phyloP scores from a whole-genome alignment of 2,329 filamentous ascomycete species.

The Grosmannia clavigera region DNA sequence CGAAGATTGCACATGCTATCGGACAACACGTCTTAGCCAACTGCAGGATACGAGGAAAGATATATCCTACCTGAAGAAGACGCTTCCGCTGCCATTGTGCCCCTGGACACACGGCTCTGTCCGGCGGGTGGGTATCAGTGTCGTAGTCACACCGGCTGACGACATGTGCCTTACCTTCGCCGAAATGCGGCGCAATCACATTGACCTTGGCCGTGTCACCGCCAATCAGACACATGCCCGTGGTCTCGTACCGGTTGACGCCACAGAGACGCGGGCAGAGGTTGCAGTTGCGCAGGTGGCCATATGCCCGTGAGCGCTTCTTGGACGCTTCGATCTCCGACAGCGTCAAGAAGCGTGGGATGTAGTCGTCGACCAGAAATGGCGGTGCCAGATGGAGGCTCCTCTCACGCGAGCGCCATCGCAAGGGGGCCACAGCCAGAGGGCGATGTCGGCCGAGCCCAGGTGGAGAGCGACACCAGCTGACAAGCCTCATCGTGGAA shows the following conservation, averaged over 20 bases:
- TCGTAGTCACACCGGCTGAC: not conserved
- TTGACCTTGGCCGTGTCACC: constrained; percentile 63
- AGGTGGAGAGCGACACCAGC: not conserved
- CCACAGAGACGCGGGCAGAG: constrained; percentile 66
- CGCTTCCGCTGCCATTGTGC: constrained; percentile 64
- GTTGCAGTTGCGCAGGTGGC: constrained; percentile 67
- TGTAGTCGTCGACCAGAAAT: constrained; percentile 64
- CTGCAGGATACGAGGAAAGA: not conserved
- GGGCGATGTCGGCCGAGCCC: not conserved
- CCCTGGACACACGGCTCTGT: constrained; percentile 70
- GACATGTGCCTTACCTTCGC: constrained; percentile 45
- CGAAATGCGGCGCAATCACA: constrained; percentile 76
- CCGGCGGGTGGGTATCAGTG: not conserved
- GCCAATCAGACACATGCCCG: constrained; percentile 67
- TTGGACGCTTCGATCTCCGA: constrained; percentile 55
- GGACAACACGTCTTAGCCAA: not conserved
- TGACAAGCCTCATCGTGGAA: not conserved
- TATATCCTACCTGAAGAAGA: constrained; percentile 58
- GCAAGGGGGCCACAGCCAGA: not conserved
- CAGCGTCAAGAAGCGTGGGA: constrained; percentile 58
- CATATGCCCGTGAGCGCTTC: constrained; percentile 63
- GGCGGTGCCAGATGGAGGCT: constrained; percentile 43
- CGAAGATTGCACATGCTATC: constrained; percentile 45
- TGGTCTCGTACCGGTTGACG: constrained; percentile 70
- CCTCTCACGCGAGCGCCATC: not conserved